phyloP scores from a whole-genome alignment of 768 basidiomycete genomes.

The Tylopilus rubrobrunneus region DNA sequence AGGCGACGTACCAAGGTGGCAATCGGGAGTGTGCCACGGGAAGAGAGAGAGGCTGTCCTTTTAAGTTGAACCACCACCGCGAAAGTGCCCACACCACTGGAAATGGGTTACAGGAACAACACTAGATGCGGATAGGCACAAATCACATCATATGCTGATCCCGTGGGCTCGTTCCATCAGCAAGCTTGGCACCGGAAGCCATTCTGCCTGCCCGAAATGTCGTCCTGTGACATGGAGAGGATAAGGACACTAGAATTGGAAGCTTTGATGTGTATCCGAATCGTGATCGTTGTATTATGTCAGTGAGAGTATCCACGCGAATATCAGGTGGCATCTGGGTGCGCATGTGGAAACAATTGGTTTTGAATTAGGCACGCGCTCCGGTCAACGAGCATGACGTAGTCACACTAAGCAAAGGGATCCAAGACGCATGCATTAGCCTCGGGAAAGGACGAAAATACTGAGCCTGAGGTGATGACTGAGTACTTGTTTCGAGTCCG shows the following conservation, averaged over 20 bases:
- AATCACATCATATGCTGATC: slow-evolving; percentile 12
- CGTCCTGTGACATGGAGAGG: slow-evolving; percentile 7
- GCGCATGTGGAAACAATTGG: slow-evolving; percentile 4
- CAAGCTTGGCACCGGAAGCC: slow-evolving; percentile 1
- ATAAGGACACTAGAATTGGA: slow-evolving; percentile 10
- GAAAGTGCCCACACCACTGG: slow-evolving; percentile 4
- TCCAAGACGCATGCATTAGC: not conserved
- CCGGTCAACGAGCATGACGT: not conserved
- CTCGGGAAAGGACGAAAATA: not conserved
- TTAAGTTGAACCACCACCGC: slow-evolving; percentile 7
- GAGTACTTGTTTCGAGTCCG: not conserved
- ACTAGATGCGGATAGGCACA: slow-evolving; percentile 13
- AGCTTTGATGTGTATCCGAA: slow-evolving; percentile 9
- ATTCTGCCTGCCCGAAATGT: slow-evolving; percentile 2
- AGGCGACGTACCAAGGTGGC: not conserved
- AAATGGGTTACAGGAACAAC: slow-evolving; percentile 9
- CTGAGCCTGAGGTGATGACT: too few species aligned
- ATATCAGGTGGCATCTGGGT: slow-evolving; percentile 8
- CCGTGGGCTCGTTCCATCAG: not conserved
- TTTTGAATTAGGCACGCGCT: not conserved
- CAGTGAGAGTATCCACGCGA: slow-evolving; percentile 15
- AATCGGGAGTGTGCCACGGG: not conserved
- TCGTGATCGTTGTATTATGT: slow-evolving; percentile 7
- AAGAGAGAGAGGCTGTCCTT: not conserved
- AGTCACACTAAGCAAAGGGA: not conserved